Evolutionary conservation across 2,329 filamentous ascomycete species (phyloP), one percentile per base, ranked within the genome.

Genomic region (Pyrenochaeta sp.): DNA sequence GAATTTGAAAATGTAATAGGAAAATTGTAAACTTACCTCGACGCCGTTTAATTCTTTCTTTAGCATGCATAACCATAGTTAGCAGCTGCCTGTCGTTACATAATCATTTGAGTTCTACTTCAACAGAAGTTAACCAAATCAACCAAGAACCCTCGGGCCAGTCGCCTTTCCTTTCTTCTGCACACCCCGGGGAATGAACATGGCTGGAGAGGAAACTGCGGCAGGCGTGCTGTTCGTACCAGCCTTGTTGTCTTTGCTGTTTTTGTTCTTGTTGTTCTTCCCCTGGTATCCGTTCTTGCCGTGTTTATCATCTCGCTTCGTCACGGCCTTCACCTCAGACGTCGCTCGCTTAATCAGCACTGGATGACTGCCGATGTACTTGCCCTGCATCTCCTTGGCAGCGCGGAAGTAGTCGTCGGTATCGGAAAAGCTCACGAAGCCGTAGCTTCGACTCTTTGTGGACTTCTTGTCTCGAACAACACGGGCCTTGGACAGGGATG

Each of bases 331-430:
- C 77, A 99, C 92, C 77, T 98, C 93, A 5, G 94, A 97, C 67
- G 90, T 96, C 65, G 91, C 92, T 77, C 95, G 91, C 77, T 91
- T 89, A 66, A 98, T 86, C 27, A 91, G 83, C 28, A 97, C 91
- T 0, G 95, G 95, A 78, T 98, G 95, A 76, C 93, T 97, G 71
- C 96, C 94, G 74, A 99, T 98, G 79, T 99, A 99, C 81, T 99
- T 98, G 69, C 93, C 93, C 72, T 97, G 91, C 95, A 98, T 98
- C 81, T 98, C 94, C 80, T 95, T 93, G 71, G 93, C 94, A 1
- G 95, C 94, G 71, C 92, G 88, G 83, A 99, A 98, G 77, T 96
- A 98, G 73, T 97, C 93, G 77, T 99, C 95, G 30, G 93, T 91
- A 74, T 97, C 91, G 70, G 89, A 90, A 80, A 99, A 98, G 78